phyloP scores from a whole-genome alignment of 1,284 basidiomycete genomes.

The Inonotus obliquus region DNA sequence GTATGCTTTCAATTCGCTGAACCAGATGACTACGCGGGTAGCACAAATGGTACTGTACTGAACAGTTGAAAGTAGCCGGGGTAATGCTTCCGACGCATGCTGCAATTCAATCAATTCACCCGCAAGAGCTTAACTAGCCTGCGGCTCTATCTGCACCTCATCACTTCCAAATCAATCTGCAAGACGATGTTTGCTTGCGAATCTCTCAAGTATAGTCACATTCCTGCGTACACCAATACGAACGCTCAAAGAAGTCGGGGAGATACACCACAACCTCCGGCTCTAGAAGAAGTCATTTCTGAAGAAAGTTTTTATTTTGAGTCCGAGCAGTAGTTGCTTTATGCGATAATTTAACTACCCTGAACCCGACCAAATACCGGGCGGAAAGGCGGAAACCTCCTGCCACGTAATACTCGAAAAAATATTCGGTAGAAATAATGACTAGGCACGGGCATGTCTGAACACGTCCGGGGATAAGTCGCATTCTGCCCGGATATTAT shows the following conservation, averaged over 20 bases:
- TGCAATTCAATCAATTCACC: background rate
- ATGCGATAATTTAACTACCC: background rate
- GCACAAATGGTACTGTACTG: too few species aligned
- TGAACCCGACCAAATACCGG: background rate
- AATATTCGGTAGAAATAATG: background rate
- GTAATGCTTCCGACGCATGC: background rate
- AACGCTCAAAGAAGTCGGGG: background rate
- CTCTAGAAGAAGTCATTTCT: background rate
- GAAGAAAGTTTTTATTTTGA: background rate
- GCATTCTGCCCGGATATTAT: background rate
- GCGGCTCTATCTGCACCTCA: background rate
- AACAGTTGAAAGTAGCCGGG: background rate
- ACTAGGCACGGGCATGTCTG: background rate
- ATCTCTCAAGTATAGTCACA: background rate
- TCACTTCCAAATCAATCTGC: background rate
- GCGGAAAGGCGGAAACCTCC: background rate
- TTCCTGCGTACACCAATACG: background rate
- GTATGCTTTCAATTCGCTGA: background rate
- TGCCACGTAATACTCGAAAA: background rate
- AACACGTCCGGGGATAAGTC: background rate
- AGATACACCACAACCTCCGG: background rate
- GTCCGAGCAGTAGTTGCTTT: background rate
- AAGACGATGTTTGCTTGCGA: background rate
- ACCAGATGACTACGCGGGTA: background rate
- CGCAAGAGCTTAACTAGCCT: background rate